phyloP scores from a whole-genome alignment of 2,329 filamentous ascomycete genomes.

The Aspergillus sergii region DNA sequence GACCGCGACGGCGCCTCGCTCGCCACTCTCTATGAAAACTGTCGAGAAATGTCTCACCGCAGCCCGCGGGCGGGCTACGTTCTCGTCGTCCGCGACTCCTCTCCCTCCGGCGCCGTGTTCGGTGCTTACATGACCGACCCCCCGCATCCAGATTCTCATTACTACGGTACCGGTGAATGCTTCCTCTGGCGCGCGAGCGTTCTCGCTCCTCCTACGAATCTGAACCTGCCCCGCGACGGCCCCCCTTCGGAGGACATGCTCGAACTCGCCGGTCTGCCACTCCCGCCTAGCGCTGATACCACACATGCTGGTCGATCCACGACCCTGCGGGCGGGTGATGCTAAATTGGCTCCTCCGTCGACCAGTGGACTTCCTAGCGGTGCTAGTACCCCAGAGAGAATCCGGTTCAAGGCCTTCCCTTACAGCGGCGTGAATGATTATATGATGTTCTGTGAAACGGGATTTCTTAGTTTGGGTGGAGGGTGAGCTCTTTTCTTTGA shows the following conservation, averaged over 20 bases:
- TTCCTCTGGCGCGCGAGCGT: conserved; percentile 82
- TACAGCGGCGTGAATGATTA: conserved; percentile 97
- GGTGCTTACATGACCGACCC: conserved; percentile 92
- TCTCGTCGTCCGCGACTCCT: conserved; percentile 77
- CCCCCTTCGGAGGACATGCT: conserved; percentile 44
- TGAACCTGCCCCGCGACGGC: conserved; percentile 15
- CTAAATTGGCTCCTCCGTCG: conserved; percentile 20
- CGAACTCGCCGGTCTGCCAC: conserved; percentile 62
- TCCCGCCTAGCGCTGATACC: conserved; percentile 69
- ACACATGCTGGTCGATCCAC: conserved; percentile 63
- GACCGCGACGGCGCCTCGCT: conserved; percentile 90
- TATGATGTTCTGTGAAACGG: conserved; percentile 87
- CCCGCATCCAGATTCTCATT: conserved; percentile 77
- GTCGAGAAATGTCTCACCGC: conserved; percentile 65
- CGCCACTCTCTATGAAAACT: conserved; percentile 80
- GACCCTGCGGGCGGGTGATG: conserved; percentile 50
- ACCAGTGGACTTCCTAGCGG: conserved; percentile 38
- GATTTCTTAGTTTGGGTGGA: conserved; percentile 83
- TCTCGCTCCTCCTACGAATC: conserved; percentile 48
- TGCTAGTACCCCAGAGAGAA: conserved; percentile 67
- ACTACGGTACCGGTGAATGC: conserved; percentile 95
- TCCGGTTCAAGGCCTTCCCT: conserved; percentile 95
- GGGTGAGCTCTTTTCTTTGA: conserved; percentile 52
- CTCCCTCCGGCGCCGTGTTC: conserved; percentile 61
- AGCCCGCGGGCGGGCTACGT: conserved; percentile 81